Conservation (phyloP, 75 land plant genomes). For the Pinus tabuliformis region DNA sequence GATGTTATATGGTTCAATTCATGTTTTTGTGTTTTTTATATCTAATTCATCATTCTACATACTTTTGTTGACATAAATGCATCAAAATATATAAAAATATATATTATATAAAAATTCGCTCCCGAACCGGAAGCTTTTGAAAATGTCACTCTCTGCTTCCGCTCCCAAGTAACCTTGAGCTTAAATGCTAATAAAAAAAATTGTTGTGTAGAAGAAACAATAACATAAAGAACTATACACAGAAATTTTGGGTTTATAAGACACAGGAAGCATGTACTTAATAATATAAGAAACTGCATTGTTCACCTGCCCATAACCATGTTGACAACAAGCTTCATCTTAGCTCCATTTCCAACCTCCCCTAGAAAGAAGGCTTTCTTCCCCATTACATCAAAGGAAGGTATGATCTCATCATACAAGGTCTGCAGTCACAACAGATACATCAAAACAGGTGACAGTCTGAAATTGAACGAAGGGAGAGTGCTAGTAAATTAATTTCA, state of each 20-base stretch:
- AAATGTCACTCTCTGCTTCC: no score
- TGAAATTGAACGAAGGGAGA: background rate
- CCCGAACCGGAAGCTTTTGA: no score
- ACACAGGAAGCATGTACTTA: background rate
- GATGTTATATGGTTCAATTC: no score
- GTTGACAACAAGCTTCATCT: constrained; percentile 96
- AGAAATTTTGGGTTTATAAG: background rate
- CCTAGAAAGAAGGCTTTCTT: constrained; percentile 92
- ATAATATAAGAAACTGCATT: background rate
- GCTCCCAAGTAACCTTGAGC: background rate
- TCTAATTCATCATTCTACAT: no score
- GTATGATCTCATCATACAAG: constrained; percentile 64
- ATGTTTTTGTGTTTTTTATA: no score
- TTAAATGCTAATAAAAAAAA: background rate
- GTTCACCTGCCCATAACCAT: constrained; percentile 99
- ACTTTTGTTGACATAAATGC: no score
- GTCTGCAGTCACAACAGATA: constrained; percentile 37
- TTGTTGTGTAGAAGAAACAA: background rate
- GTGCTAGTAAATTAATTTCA: background rate
- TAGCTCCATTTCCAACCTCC: constrained; percentile 92
- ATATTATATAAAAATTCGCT: no score
- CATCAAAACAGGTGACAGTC: background rate
- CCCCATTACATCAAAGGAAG: constrained; percentile 82
- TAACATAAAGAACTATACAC: background rate
- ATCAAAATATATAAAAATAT: no score